Percentiles rank a stretch among this genome's conserved stretches.
Conservation (phyloP, 2,329 filamentous ascomycete species). For the Fusarium succisae region DNA sequence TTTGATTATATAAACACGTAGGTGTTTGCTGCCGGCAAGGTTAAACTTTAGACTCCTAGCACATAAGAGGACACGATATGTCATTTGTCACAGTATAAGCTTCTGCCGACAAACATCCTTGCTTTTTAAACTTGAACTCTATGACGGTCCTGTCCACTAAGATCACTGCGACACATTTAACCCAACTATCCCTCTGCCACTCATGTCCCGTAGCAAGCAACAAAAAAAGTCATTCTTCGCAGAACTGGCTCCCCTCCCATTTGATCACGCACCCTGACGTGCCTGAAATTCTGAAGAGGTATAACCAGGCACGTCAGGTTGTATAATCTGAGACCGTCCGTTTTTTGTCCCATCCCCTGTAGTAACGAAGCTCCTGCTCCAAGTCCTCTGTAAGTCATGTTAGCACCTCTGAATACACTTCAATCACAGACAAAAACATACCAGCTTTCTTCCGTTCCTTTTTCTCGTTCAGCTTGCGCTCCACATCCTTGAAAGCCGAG, state of each 20-base stretch:
- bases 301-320: neutral
- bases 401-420: neutral
- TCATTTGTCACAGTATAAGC: neutral
- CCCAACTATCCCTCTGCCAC: too few species aligned
- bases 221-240: neutral
- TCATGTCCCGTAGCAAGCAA: neutral
- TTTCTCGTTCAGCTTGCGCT: neutral
- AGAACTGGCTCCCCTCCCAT: neutral
- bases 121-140: neutral
- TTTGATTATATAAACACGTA: neutral
- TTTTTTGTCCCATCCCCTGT: neutral
- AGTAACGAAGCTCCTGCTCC: neutral
- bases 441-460: neutral
- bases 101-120: neutral
- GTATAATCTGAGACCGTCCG: neutral
- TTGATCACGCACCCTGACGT: fast-evolving
- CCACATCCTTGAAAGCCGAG: neutral
- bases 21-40: too few species aligned
- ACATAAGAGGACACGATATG: fast-evolving
- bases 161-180: fast-evolving
- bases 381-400: neutral
- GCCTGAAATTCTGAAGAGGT: neutral
- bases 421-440: neutral
- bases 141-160: too few species aligned
- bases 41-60: neutral